A percentile compares a stretch with the other conserved stretches of the same genome.
Evolutionary conservation across 305 asterid genomes (phyloP).

Genomic region (Fraxinus floribunda): DNA sequence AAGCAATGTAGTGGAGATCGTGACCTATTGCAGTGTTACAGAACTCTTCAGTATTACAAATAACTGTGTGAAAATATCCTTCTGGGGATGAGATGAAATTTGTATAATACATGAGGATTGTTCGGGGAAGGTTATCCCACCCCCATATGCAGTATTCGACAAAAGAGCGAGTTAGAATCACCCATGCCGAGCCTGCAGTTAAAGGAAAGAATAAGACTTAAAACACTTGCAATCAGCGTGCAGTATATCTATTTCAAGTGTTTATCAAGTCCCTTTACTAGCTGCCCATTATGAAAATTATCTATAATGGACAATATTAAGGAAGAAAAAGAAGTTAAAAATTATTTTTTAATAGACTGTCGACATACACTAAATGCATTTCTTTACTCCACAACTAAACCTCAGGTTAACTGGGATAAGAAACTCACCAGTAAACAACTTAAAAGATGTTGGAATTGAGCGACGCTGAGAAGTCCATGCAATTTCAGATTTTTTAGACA

Average conservation of each 20-base stretch:
- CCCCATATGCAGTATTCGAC: conserved; percentile 93
- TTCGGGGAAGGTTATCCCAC: conserved; percentile 91
- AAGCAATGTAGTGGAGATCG: conserved; percentile 89
- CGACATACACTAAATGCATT: background rate
- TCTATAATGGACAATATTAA: background rate
- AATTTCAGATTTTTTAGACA: conserved; percentile 80
- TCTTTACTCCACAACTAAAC: background rate
- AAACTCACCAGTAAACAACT: conserved; percentile 77
- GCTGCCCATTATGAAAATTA: background rate
- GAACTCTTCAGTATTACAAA: conserved; percentile 75
- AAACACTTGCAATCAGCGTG: background rate
- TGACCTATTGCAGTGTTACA: conserved; percentile 68
- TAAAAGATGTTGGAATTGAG: conserved; percentile 80
- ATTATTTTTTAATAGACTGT: background rate
- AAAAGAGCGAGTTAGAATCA: conserved; percentile 71
- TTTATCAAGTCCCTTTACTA: background rate
- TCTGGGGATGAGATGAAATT: conserved; percentile 90
- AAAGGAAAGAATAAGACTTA: background rate
- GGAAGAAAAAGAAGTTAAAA: background rate
- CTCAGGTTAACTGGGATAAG: background rate
- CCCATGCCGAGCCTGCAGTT: conserved; percentile 91
- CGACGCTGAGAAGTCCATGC: conserved; percentile 84
- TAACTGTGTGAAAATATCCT: conserved; percentile 89
- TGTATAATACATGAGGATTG: conserved; percentile 83
- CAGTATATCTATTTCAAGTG: background rate